These are phyloP conservation scores for Dichotomocladium elegans DNA, from an alignment of 371 early-diverging fungal species.

Conservation along the genomic window DNA sequence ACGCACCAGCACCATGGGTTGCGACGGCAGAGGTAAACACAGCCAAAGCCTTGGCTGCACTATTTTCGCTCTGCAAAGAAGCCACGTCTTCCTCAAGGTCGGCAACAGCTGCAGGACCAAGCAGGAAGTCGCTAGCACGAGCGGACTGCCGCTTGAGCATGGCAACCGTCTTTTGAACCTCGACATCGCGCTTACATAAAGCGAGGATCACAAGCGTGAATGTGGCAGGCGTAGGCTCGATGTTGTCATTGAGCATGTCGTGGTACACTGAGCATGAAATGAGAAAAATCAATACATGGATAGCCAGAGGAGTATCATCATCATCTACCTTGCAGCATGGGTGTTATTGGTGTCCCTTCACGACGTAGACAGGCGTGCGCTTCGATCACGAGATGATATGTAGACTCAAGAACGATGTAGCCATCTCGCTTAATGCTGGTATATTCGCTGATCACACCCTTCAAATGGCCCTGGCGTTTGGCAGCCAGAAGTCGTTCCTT, in stretches of 20 bases:
- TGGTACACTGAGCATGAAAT: constrained; percentile 25
- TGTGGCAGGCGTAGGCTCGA: constrained; percentile 29
- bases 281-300: not conserved
- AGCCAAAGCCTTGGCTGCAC: constrained; percentile 26
- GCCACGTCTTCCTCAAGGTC: constrained; percentile 17
- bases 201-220: constrained; percentile 31
- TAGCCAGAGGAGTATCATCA: not conserved
- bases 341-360: constrained; percentile 33
- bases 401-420: constrained; percentile 23
- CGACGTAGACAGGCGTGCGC: constrained; percentile 30
- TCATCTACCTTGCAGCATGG: constrained; percentile 31
- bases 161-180: constrained; percentile 40
- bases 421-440: constrained; percentile 32
- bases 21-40: constrained; percentile 28
- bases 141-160: constrained; percentile 35
- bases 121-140: constrained; percentile 16
- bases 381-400: constrained; percentile 46
- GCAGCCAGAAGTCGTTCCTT: constrained; percentile 18
- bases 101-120: not conserved
- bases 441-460: constrained; percentile 26
- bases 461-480: constrained; percentile 32
- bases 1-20: constrained; percentile 14
- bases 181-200: constrained; percentile 40
- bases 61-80: constrained; percentile 28
- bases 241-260: constrained; percentile 28